phyloP scores from a whole-genome alignment of 139 green algal species.

The Volvox africanus region DNA sequence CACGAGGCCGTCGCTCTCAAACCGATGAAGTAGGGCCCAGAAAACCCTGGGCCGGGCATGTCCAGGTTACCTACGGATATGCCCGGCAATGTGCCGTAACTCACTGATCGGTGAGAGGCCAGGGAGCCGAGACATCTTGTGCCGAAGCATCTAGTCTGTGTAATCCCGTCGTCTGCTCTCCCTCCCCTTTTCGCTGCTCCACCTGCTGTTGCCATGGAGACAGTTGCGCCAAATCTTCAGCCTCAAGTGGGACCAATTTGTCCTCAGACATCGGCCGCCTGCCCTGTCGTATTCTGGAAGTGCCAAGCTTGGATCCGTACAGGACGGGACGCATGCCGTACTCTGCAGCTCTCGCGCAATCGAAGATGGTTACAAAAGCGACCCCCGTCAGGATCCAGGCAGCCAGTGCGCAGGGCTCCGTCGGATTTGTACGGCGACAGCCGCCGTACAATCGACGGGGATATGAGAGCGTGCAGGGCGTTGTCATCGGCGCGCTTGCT shows the following conservation, averaged over 20 bases:
- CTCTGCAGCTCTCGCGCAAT: background rate
- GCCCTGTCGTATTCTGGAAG: background rate
- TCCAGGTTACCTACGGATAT: background rate
- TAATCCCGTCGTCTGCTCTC: background rate
- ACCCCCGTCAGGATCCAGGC: slow-evolving; percentile 11
- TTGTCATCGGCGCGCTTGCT: too few relatives aligned
- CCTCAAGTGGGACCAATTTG: background rate
- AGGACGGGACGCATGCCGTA: background rate
- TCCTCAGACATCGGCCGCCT: background rate
- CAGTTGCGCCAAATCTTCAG: background rate
- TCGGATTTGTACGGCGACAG: background rate
- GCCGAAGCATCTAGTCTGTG: too few relatives aligned
- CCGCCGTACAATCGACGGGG: background rate
- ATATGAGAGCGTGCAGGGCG: too few relatives aligned
- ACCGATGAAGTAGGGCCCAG: too few relatives aligned
- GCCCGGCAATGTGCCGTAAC: background rate
- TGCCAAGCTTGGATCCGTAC: background rate
- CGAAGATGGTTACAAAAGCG: background rate
- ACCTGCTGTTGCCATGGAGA: background rate
- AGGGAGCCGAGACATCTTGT: too few relatives aligned
- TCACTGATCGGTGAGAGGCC: too few relatives aligned
- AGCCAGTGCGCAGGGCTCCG: background rate
- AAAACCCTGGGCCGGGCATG: too few relatives aligned
- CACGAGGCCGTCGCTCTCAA: too few relatives aligned
- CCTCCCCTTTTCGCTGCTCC: background rate